Base-by-base conservation (phyloP, 768 basidiomycete species). In the Lactarius indigo region DNA sequence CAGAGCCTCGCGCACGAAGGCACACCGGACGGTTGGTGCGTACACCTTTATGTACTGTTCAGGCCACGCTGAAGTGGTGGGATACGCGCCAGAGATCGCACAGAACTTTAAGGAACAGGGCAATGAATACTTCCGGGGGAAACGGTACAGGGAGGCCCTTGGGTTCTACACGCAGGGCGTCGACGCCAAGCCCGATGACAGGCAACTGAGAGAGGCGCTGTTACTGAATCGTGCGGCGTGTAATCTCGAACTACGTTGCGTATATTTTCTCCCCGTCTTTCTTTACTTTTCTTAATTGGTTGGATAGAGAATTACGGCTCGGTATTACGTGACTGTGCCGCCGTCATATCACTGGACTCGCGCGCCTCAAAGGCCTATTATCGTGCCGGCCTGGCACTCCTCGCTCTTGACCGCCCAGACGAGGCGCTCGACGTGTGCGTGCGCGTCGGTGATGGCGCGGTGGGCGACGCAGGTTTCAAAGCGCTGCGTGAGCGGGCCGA, bases 21-120 rank as follows among this genome's bases (percentile, higher is more conserved):
- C 33, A 91, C 93, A 18, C 90, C 94, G 61, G 92, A 98, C 80
- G 96, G 96, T 98, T 75, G 73, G 92, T 85, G 20, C 50, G 44
- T 50, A 28, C 23, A 20, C 61, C 20, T 28, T 3, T 18, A 8
- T 61, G 12, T 7, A 35, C 28, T 8, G 54, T 33, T 13, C 31
- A 56, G 55, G 1, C 44, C 39, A 28, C 20, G 33, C 60, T 59
- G 39, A 57, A 37, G 47, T 10, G 8, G 47, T 13, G 12, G n/a
- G 30, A 30, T 50, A 30, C 69, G 18, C 6, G 17, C 26, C 41
- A 96, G 97, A 98, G 76, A 81, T 94, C 69, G 94, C 96, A 1
- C 83, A 86, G 68, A 95, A 91, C 73, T 97, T 98, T 78, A 98
- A 97, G 76, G 87, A 93, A 61, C 93, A 96, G 74, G 97, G 95